These are phyloP conservation scores for Fraxinus ornus DNA, from an alignment of 305 asterid genomes.

Conservation along the genomic window DNA sequence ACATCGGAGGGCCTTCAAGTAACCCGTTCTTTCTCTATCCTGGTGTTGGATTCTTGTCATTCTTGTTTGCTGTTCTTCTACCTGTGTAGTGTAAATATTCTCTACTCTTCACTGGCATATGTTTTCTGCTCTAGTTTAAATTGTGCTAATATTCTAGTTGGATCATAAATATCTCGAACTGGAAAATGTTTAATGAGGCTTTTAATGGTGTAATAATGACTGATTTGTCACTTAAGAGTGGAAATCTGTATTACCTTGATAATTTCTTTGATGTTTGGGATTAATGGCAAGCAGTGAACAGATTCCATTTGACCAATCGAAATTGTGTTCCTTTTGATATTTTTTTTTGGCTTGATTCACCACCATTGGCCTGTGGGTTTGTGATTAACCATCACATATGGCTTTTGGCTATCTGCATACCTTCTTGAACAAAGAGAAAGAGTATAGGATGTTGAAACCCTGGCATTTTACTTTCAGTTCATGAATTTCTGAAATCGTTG, in stretches of 20 bases:
- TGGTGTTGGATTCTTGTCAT: slow-evolving; percentile 18
- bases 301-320: neutral
- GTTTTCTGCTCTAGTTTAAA: neutral
- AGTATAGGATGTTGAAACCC: neutral
- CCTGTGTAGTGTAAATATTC: neutral
- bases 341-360: neutral
- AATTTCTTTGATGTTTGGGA: neutral
- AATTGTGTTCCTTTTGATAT: neutral
- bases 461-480: slow-evolving; percentile 2
- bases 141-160: neutral
- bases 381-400: neutral
- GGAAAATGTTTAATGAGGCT: slow-evolving; percentile 2
- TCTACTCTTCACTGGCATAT: neutral
- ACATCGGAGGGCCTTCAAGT: slow-evolving; percentile 97
- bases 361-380: neutral
- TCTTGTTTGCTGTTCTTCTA: neutral
- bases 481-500: slow-evolving; percentile 4
- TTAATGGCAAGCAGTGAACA: neutral
- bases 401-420: neutral
- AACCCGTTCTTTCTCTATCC: slow-evolving; percentile 32
- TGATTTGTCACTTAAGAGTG: slow-evolving; percentile 9
- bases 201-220: neutral
- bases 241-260: neutral
- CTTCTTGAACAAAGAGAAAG: neutral
- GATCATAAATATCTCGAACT: neutral